A percentile compares a stretch with the other conserved stretches of the same genome.
Conservation (phyloP, 73 alveolate species). For the Tetrahymena elliotti region DNA sequence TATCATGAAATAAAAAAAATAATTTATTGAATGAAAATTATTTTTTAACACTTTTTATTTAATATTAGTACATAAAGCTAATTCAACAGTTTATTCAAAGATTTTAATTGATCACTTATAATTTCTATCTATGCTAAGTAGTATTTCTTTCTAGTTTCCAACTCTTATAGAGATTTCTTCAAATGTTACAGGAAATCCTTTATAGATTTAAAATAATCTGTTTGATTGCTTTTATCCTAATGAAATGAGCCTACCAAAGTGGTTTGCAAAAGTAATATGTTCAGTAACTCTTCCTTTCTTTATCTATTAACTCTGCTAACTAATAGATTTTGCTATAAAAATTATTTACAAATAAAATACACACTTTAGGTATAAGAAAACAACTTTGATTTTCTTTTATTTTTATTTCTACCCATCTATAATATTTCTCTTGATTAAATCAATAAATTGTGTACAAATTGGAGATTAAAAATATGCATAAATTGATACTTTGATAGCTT, state of each 20-base stretch:
- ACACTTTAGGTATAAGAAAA: not conserved
- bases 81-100: not conserved
- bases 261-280: not conserved
- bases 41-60: too few species aligned
- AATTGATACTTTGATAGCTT: not conserved
- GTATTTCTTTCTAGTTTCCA: not conserved
- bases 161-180: not conserved
- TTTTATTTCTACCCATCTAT: not conserved
- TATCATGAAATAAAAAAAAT: too few species aligned
- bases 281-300: not conserved
- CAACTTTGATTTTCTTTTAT: not conserved
- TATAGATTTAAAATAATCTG: not conserved
- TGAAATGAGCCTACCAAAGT: not conserved
- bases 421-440: not conserved
- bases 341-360: not conserved
- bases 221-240: not conserved
- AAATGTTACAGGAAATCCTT: not conserved
- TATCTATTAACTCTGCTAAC: not conserved
- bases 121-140: not conserved
- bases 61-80: not conserved
- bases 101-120: not conserved
- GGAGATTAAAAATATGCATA: not conserved
- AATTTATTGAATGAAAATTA: too few species aligned
- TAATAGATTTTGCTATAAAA: not conserved
- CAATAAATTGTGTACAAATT: not conserved